phyloP scores from a whole-genome alignment of 2,329 filamentous ascomycete genomes.

The Aspergillus persii region DNA sequence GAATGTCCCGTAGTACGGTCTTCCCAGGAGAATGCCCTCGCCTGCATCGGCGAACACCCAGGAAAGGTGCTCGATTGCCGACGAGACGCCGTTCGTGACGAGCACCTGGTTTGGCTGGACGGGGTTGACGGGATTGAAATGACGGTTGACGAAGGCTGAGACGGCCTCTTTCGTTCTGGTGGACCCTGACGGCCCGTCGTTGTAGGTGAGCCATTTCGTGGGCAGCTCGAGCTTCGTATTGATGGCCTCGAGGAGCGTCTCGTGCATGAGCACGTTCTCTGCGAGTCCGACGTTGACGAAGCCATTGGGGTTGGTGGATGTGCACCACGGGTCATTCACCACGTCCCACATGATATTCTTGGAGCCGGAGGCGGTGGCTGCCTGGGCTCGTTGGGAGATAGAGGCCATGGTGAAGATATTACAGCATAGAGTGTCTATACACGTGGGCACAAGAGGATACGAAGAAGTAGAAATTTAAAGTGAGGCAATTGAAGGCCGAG shows the following conservation, averaged over 20 bases:
- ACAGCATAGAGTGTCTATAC: too few species aligned
- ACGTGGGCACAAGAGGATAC: too few species aligned
- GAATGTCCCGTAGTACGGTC: slow-evolving; percentile 49
- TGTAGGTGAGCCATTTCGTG: slow-evolving; percentile 36
- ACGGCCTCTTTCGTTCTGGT: slow-evolving; percentile 25
- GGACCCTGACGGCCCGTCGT: slow-evolving; percentile 35
- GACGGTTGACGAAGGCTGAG: slow-evolving; percentile 31
- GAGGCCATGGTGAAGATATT: too few species aligned
- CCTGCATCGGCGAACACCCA: slow-evolving; percentile 34
- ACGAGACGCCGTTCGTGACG: slow-evolving; percentile 36
- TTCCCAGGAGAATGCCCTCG: slow-evolving; percentile 36
- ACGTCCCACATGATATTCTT: slow-evolving; percentile 43
- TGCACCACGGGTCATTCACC: slow-evolving; percentile 46
- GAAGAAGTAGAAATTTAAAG: too few species aligned
- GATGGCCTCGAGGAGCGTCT: slow-evolving; percentile 42
- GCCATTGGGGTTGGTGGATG: slow-evolving; percentile 36
- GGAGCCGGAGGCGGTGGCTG: slow-evolving; percentile 7
- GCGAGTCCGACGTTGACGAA: slow-evolving; percentile 53
- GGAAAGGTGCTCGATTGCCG: slow-evolving; percentile 35
- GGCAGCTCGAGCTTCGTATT: slow-evolving; percentile 39
- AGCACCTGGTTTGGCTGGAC: slow-evolving; percentile 29
- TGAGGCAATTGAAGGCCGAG: too few species aligned
- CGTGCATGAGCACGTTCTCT: slow-evolving; percentile 55
- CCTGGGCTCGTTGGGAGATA: slow-evolving; percentile 17
- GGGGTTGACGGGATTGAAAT: slow-evolving; percentile 27